Evolutionary conservation across 140 eudicot genomes (phyloP), one percentile per base, ranked within the genome.

Genomic region (Bidens hawaiensis): DNA sequence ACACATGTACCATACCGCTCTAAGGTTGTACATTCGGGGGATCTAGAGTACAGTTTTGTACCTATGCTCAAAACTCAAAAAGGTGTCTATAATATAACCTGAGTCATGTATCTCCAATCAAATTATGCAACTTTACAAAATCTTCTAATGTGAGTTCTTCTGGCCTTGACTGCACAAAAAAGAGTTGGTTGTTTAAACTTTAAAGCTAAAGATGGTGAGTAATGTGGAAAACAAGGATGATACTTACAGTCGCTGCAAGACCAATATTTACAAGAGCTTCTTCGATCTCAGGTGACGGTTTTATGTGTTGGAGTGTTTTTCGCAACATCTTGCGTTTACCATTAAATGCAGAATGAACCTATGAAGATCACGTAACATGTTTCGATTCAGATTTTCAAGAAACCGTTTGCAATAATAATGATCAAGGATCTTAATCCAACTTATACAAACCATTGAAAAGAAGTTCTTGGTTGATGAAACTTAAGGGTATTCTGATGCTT

Each of bases 241-340:
- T 24, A 54, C 84, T 85, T 79, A 85, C 96, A 9, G 88, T 88
- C 22, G 83, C 62, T 12, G 65, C 75, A 27, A 83, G 87, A 58
- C 90, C 94, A 68, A 60, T 42, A 14, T 61, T 71, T 55, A 11
- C 70, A n/a, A 93, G 87, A 42, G 96, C 99, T 70, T 73, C 84
- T 75, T 93, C 96, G 0, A 83, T 79, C 73, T 85, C 94, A 18
- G 56, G 31, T 12, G 95, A 72, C 0, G 89, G 52, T 67, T 83
- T 68, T 34, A 82, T 56, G 73, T 85, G 93, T 58, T 82, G 95
- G 26, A 93, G 89, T 5, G 96, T 65, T 72, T 81, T 93, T 21
- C 93, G 70, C 75, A 93, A 40, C 96, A 93, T 93, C 60, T 93
- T 93, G 1, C 97, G 87, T 55, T 93, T 93, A 30, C 94, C 97